phyloP scores from a whole-genome alignment of 1,284 basidiomycete genomes.

The Ceratobasidium sp. region DNA sequence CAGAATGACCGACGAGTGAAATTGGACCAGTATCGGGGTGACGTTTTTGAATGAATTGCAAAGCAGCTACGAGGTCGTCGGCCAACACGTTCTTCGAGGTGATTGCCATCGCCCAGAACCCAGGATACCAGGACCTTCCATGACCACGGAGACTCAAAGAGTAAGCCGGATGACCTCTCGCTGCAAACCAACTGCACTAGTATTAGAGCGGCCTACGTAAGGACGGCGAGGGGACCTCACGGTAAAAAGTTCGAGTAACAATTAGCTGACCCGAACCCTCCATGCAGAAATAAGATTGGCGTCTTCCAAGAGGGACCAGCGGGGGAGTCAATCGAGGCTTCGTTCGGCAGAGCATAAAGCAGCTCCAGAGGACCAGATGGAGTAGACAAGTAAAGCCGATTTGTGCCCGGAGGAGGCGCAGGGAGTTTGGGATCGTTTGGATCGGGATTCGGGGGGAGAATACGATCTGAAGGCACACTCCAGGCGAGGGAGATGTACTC shows the following conservation, averaged over 20 bases:
- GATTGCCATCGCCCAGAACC: slow-evolving; percentile 23
- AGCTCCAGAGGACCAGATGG: slow-evolving; percentile 14
- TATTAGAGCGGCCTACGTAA: neutral
- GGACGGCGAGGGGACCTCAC: neutral
- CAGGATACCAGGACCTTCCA: slow-evolving; percentile 26
- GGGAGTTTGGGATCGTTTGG: slow-evolving; percentile 18
- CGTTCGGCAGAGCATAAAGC: slow-evolving; percentile 20
- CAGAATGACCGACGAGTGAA: slow-evolving; percentile 21
- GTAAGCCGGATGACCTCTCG: slow-evolving; percentile 16
- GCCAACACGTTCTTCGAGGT: slow-evolving; percentile 31
- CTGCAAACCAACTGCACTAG: slow-evolving; percentile 27
- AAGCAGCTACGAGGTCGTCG: slow-evolving; percentile 16
- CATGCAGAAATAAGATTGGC: slow-evolving; percentile 13
- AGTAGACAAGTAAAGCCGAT: slow-evolving; percentile 21
- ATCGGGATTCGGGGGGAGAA: slow-evolving; percentile 12
- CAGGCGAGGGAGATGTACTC: slow-evolving; percentile 1
- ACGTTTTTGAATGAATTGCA: slow-evolving; percentile 15
- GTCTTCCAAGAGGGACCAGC: neutral
- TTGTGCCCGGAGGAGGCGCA: neutral
- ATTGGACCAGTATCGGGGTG: slow-evolving; percentile 1
- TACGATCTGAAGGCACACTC: neutral
- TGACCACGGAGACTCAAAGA: slow-evolving; percentile 27
- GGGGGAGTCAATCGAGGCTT: neutral
- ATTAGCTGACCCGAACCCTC: slow-evolving; percentile 38
- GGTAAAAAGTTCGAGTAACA: slow-evolving; percentile 39